Evolutionary conservation across 148 eudicot species (phyloP).

Genomic region (Chenopodium quinoa): DNA sequence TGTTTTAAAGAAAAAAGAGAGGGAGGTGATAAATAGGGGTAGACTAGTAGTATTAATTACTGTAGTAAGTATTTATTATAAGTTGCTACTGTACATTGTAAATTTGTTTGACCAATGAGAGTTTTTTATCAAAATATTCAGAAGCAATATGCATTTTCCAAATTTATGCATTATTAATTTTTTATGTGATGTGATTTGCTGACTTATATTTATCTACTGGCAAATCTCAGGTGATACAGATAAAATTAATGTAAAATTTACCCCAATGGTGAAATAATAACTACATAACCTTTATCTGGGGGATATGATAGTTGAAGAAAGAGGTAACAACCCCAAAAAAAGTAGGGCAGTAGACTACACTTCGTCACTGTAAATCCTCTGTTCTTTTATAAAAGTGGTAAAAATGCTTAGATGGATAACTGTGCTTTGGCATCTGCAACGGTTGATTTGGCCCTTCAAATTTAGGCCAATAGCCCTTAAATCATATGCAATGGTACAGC

Average conservation of each 20-base stretch:
- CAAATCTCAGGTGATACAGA: conserved; percentile 21
- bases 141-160: conserved; percentile 12
- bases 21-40: conserved; percentile 4
- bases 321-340: conserved; percentile 1
- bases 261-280: conserved; percentile 8
- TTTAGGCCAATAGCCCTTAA: conserved; percentile 11
- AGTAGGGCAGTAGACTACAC: background rate
- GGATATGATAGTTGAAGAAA: conserved; percentile 3
- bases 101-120: conserved; percentile 28
- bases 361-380: background rate
- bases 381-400: background rate
- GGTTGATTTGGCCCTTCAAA: conserved; percentile 19
- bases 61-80: conserved; percentile 24
- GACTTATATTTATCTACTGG: conserved; percentile 6
- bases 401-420: conserved; percentile 8
- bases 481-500: conserved; percentile 5
- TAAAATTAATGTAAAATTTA: conserved; percentile 3
- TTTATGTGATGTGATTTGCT: background rate
- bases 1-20: background rate
- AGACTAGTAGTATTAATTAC: background rate
- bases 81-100: conserved; percentile 22
- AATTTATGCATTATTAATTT: background rate
- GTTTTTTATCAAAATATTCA: background rate
- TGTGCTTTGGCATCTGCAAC: conserved; percentile 2
- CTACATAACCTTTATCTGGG: conserved; percentile 6